Evolutionary conservation across 768 basidiomycete species (phyloP).

Genomic region (Hypholoma sublateritium): DNA sequence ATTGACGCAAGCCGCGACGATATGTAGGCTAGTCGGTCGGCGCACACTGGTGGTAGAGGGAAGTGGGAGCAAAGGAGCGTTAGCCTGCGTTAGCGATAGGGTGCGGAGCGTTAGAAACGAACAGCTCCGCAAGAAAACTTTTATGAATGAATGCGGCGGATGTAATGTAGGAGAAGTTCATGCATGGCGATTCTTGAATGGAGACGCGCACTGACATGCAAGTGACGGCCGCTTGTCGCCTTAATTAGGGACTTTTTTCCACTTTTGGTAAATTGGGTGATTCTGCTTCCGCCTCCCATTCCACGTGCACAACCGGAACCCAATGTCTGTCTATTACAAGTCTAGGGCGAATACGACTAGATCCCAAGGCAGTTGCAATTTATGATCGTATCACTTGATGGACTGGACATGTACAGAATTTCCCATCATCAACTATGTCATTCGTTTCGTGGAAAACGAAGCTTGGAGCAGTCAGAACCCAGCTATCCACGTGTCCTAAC

Average conservation of each 20-base stretch:
- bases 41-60: background rate
- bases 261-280: background rate
- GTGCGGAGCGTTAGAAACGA: background rate
- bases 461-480: background rate
- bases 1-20: background rate
- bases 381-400: too few species aligned
- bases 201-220: background rate
- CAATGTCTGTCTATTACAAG: too few species aligned
- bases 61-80: too few species aligned
- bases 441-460: background rate
- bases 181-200: background rate
- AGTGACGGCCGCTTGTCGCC: constrained; percentile 1
- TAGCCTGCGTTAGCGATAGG: too few species aligned
- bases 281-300: background rate
- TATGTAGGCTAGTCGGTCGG: background rate
- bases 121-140: background rate
- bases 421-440: background rate
- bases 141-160: background rate
- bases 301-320: background rate
- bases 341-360: too few species aligned
- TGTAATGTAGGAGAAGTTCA: background rate
- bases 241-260: constrained; percentile 2
- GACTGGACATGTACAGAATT: background rate
- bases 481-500: background rate
- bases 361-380: too few species aligned